Conservation (phyloP, 2,329 filamentous ascomycete species). For the Simplicillium sp. region DNA sequence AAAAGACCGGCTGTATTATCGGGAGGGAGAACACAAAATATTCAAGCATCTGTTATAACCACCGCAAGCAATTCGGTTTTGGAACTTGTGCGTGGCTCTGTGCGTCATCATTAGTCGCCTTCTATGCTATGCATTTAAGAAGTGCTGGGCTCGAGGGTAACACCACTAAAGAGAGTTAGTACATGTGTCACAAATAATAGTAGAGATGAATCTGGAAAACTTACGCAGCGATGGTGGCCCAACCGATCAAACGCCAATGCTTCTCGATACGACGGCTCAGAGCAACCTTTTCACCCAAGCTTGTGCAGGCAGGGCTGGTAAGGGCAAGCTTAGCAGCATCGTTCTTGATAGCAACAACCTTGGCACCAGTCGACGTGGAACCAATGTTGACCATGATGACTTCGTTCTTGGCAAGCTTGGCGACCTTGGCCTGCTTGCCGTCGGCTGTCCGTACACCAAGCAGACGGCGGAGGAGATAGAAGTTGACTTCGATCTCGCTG, state of each 20-base stretch:
- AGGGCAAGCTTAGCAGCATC: slow-evolving; percentile 93
- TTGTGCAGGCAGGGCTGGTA: slow-evolving; percentile 91
- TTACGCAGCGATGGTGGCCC: slow-evolving; percentile 70
- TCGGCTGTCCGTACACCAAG: slow-evolving; percentile 96
- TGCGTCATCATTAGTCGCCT: too few species aligned
- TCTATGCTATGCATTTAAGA: slow-evolving; percentile 14
- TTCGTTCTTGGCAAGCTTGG: slow-evolving; percentile 96
- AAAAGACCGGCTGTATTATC: too few species aligned
- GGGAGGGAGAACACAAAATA: too few species aligned
- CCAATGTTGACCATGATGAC: slow-evolving; percentile 99
- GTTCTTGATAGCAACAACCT: slow-evolving; percentile 93
- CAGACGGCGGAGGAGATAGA: slow-evolving; percentile 89
- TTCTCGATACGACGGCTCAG: slow-evolving; percentile 95
- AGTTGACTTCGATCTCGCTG: slow-evolving; percentile 97
- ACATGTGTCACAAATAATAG: neutral
- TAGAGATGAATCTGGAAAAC: slow-evolving; percentile 18
- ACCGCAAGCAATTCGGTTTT: too few species aligned
- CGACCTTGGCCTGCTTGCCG: slow-evolving; percentile 98
- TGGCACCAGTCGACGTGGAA: slow-evolving; percentile 92
- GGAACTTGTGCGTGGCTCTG: too few species aligned
- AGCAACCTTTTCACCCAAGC: slow-evolving; percentile 96
- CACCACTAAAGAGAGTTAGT: slow-evolving; percentile 31
- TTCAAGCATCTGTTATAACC: too few species aligned
- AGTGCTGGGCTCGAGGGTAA: slow-evolving; percentile 42
- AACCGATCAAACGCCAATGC: slow-evolving; percentile 94